Conservation (phyloP, 306 rosid species). For the Sesbania bispinosa region DNA sequence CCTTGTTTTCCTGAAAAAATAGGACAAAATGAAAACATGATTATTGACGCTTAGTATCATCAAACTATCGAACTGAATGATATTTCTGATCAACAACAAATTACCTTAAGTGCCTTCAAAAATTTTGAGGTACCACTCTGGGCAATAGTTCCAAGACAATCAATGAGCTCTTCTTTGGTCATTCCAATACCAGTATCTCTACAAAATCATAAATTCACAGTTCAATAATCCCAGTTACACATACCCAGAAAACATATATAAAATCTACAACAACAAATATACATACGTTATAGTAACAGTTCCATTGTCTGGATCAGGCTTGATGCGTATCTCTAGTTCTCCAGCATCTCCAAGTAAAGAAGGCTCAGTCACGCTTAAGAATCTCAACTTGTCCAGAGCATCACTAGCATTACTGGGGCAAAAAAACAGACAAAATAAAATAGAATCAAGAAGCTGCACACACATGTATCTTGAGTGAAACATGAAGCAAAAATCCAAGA, state of each 20-base stretch:
- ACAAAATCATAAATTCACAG: background rate
- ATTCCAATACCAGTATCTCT: conserved; percentile 98
- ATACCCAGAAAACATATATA: background rate
- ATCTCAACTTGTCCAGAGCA: conserved; percentile 94
- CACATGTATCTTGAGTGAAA: background rate
- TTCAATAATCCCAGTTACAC: background rate
- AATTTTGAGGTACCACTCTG: conserved; percentile 99
- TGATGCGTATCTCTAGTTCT: conserved; percentile 82
- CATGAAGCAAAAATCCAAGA: background rate
- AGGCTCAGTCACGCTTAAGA: conserved; percentile 95
- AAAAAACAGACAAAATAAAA: background rate
- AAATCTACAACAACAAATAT: background rate
- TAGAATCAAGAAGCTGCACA: background rate
- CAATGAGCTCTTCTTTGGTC: conserved; percentile 86
- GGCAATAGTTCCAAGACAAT: conserved; percentile 98
- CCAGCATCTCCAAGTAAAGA: conserved; percentile 91
- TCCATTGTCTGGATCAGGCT: conserved; percentile 82
- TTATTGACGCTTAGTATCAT: background rate
- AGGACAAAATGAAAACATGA: background rate
- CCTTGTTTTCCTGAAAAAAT: conserved; percentile 73
- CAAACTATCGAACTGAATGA: background rate
- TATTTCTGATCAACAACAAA: background rate
- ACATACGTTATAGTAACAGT: conserved; percentile 81
- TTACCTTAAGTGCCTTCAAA: conserved; percentile 90
- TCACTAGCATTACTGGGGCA: conserved; percentile 83